Evolutionary conservation across 805 yeast genomes (phyloP).

Genomic region (Kodamaea hsintzibuensis): DNA sequence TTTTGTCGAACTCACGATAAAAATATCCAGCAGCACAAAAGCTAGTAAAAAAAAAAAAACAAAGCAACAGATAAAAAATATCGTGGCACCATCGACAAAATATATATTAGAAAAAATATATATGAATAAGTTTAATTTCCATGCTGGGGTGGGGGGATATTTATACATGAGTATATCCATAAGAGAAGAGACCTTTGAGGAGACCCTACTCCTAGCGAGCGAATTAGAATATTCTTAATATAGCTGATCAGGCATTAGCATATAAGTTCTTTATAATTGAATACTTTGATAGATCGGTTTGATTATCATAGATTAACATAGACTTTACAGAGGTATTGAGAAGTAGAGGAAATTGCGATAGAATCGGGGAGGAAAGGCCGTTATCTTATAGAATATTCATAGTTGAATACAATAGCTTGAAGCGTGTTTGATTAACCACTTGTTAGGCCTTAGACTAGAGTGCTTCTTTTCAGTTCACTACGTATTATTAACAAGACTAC

Average conservation of each 20-base stretch:
- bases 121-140: conserved; percentile 5
- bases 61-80: conserved; percentile 1
- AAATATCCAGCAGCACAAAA: background rate
- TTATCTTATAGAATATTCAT: too few species aligned
- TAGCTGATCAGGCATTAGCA: background rate
- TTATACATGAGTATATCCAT: conserved; percentile 5
- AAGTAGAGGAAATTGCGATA: too few species aligned
- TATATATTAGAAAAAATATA: background rate
- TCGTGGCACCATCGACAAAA: conserved; percentile 9
- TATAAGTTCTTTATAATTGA: background rate
- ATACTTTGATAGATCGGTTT: background rate
- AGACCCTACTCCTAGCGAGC: background rate
- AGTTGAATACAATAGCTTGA: too few species aligned
- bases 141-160: background rate
- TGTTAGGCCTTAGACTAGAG: too few species aligned
- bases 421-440: too few species aligned
- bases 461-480: too few species aligned
- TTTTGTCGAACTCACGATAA: background rate
- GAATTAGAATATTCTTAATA: background rate
- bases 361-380: too few species aligned
- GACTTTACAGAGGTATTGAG: background rate
- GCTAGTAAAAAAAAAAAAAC: conserved; percentile 1
- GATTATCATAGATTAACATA: background rate
- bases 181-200: background rate
- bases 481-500: too few species aligned